Evolutionary conservation across 768 basidiomycete genomes (phyloP).

Genomic region (Piloderma croceum): DNA sequence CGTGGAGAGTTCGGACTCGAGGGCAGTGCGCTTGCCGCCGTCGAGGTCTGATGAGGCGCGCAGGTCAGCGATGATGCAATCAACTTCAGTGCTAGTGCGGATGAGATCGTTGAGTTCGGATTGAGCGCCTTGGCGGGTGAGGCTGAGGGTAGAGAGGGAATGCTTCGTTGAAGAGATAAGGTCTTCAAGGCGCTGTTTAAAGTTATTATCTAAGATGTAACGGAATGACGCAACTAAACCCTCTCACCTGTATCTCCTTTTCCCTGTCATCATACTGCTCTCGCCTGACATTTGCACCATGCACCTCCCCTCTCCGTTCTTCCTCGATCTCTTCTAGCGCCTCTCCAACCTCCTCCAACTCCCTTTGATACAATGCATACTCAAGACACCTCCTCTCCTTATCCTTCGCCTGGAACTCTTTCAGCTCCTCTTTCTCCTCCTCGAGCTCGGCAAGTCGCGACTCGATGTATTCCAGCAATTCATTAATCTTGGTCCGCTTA

Average conservation of each 20-base stretch:
- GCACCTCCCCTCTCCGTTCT: constrained; percentile 76
- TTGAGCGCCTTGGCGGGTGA: constrained; percentile 72
- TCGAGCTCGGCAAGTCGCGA: constrained; percentile 86
- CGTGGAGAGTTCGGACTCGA: constrained; percentile 58
- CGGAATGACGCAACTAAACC: too few relatives aligned
- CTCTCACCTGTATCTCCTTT: constrained; percentile 73
- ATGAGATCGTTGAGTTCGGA: constrained; percentile 84
- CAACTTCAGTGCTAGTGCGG: constrained; percentile 77
- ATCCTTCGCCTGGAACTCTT: constrained; percentile 94
- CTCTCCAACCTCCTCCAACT: constrained; percentile 82
- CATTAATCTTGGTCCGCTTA: constrained; percentile 87
- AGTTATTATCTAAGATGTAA: not conserved
- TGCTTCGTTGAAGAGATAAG: constrained; percentile 67
- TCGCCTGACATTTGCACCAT: constrained; percentile 75
- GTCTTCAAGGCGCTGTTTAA: constrained; percentile 61
- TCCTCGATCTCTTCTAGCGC: constrained; percentile 82
- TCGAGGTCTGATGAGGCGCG: constrained; percentile 58
- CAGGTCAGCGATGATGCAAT: constrained; percentile 78
- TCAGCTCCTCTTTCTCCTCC: constrained; percentile 96
- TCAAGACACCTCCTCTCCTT: constrained; percentile 91
- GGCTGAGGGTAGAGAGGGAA: constrained; percentile 58
- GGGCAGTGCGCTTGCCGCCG: constrained; percentile 54
- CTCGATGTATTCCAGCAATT: constrained; percentile 87
- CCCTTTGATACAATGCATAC: constrained; percentile 88
- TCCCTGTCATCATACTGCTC: constrained; percentile 81